These are phyloP conservation scores for Chiua sp. DNA, from an alignment of 1,284 basidiomycete genomes.

Conservation along the genomic window DNA sequence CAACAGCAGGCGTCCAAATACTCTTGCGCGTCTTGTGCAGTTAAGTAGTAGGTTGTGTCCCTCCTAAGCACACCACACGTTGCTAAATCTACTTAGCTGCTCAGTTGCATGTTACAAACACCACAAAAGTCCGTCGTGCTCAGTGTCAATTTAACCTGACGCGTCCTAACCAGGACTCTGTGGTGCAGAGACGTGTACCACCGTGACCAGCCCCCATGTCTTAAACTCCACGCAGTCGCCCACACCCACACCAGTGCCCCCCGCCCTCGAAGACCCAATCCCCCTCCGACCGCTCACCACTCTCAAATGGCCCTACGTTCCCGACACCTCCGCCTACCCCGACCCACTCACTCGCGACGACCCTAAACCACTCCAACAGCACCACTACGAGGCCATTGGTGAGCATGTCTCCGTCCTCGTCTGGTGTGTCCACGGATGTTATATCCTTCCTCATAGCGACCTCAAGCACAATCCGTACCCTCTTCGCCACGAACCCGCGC, in stretches of 20 bases:
- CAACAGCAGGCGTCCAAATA: slow-evolving; percentile 55
- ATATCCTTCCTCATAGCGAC: slow-evolving; percentile 53
- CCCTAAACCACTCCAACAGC: slow-evolving; percentile 69
- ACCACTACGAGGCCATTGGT: slow-evolving; percentile 83
- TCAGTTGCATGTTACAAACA: slow-evolving; percentile 65
- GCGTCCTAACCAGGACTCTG: neutral
- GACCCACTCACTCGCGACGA: slow-evolving; percentile 82
- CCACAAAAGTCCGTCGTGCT: slow-evolving; percentile 55
- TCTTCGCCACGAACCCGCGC: slow-evolving; percentile 55
- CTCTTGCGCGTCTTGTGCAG: slow-evolving; percentile 58
- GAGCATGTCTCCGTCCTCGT: slow-evolving; percentile 7
- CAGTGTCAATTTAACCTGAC: neutral
- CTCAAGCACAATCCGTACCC: slow-evolving; percentile 60
- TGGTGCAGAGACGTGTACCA: slow-evolving; percentile 7
- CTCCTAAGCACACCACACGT: neutral
- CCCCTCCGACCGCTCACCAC: slow-evolving; percentile 66
- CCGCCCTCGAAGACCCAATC: slow-evolving; percentile 35
- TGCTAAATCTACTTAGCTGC: slow-evolving; percentile 47
- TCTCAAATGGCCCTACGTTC: slow-evolving; percentile 80
- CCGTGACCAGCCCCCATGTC: neutral
- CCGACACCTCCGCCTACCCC: slow-evolving; percentile 72
- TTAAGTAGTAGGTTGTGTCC: slow-evolving; percentile 53
- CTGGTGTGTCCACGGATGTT: neutral
- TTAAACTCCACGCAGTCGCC: too few relatives aligned
- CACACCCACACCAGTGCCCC: neutral